phyloP scores from a whole-genome alignment of 331 rosid genomes.

The Telfairia occidentalis region DNA sequence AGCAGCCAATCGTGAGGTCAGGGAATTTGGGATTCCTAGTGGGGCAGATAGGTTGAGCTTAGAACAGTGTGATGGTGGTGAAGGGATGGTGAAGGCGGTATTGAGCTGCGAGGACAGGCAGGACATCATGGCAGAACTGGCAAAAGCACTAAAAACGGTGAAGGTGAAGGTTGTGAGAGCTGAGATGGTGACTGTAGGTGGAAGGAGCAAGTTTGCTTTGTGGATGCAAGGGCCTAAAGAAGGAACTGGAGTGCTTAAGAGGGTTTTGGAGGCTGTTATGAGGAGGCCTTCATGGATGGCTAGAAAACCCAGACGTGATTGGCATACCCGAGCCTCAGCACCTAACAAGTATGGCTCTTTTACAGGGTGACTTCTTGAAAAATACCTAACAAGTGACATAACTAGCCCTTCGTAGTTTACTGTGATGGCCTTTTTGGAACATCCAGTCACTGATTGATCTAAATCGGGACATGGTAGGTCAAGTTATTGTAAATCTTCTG shows the following conservation, averaged over 20 bases:
- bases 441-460: background rate
- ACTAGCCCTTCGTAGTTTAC: background rate
- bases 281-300: slow-evolving; percentile 15
- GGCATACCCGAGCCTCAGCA: background rate
- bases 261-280: slow-evolving; percentile 32
- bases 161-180: slow-evolving; percentile 38
- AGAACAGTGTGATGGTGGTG: slow-evolving; percentile 27
- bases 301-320: background rate
- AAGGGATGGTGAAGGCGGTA: slow-evolving; percentile 40
- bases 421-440: background rate
- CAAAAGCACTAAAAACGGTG: slow-evolving; percentile 30
- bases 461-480: background rate
- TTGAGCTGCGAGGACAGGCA: slow-evolving; percentile 51
- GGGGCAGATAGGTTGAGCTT: slow-evolving; percentile 26
- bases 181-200: slow-evolving; percentile 55
- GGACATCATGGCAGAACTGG: slow-evolving; percentile 14
- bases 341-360: background rate
- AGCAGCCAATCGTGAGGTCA: slow-evolving; percentile 17
- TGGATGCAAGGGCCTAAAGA: slow-evolving; percentile 34
- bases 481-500: background rate
- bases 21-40: slow-evolving; percentile 32
- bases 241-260: slow-evolving; percentile 29
- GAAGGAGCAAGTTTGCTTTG: slow-evolving; percentile 41
- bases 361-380: background rate
- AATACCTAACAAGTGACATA: background rate